A percentile compares a stretch with the other conserved stretches of the same genome.
phyloP scores from a whole-genome alignment of 495 filamentous ascomycete genomes.

The Lepraria neglecta region DNA sequence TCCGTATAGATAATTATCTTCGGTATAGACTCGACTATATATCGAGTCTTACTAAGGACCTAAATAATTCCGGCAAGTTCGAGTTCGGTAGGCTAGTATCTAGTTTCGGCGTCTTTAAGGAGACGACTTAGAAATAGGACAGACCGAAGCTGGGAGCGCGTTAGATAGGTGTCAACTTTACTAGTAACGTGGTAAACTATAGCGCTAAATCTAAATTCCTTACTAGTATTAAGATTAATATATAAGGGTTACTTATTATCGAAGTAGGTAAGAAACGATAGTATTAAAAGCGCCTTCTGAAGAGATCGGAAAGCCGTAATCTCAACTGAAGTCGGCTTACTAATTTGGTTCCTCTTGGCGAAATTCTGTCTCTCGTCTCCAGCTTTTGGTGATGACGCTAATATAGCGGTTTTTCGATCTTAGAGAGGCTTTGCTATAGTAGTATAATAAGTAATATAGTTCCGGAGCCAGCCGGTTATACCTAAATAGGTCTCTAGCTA shows the following conservation, averaged over 20 bases:
- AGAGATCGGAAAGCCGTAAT: not conserved
- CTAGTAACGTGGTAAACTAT: not conserved
- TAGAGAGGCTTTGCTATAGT: not conserved
- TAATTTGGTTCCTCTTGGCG: not conserved
- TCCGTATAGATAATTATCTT: not conserved
- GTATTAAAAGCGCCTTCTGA: not conserved
- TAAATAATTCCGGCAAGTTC: not conserved
- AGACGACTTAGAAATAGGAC: not conserved
- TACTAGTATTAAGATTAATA: not conserved
- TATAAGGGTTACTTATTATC: not conserved
- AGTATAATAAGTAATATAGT: not conserved
- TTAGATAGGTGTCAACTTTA: not conserved
- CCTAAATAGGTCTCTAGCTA: not conserved
- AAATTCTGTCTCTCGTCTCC: not conserved
- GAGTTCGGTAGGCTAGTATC: not conserved
- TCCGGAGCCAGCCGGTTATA: not conserved
- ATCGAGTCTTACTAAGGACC: not conserved
- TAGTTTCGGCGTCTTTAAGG: not conserved
- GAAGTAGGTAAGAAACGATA: not conserved
- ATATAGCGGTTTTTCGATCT: not conserved
- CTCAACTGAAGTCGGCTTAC: not conserved
- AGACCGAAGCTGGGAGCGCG: not conserved
- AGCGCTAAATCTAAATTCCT: not conserved
- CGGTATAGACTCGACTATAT: not conserved
- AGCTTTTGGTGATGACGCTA: not conserved